Evolutionary conservation across 1,284 basidiomycete species (phyloP), one percentile per base, ranked within the genome.

Genomic region (Schizophyllum commune): DNA sequence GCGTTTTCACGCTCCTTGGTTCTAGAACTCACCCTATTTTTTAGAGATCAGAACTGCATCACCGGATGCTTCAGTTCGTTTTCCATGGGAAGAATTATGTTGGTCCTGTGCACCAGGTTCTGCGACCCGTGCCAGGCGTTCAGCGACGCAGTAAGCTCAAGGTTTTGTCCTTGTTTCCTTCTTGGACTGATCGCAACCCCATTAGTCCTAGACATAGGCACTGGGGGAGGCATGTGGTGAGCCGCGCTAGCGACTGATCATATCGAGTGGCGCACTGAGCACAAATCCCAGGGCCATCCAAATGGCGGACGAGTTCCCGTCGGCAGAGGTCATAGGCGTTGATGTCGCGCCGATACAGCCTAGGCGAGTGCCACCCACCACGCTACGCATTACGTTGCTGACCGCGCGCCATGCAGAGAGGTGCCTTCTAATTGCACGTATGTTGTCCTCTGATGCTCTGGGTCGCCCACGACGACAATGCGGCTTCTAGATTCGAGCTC

Each of bases 351-450:
- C 86, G 60, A 81, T 88, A 55, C 86, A 88, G 68, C 83, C 84
- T 56, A 79, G 79, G 86, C 53, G 53, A 27, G 19, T 55, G 20
- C 9, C 53, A 21, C 53, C 9, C 53, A 2, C 19, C 19, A 9
- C 19, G 53, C 60, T 55, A 51, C 61, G 52, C 59, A 51, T 56
- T 51, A 32, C 61, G 57, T 64, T 58, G 52, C 61, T 59, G 52
- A 39, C 60, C 15, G 32, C 32, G 59, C n/a, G 19, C 56, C 33
- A 56, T 47, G 60, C 62, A 88, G 85, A 64, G 75, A 77, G 56
- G 85, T 88, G 21, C 85, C 85, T 55, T 78, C 80, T 15, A 87
- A 87, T 64, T 88, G 85, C 83, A 82, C 80, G 85, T 86, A 77
- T 73, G 79, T 68, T 57, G 59, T 27, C 39, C 57, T 62, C 57